Conservation (phyloP, 129 eudicot species). For the sunflower (Helianthus annuus) region HanXRQr2.0-SUNRISE NC_035435.2:175983352-175983851, state of each 20-base stretch:
- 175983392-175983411: slow-evolving; percentile 72
- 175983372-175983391: slow-evolving; percentile 63
- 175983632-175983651: slow-evolving; percentile 71
- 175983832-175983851: slow-evolving; percentile 41
- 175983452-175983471: slow-evolving; percentile 96
- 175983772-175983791: slow-evolving; percentile 94
- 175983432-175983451: slow-evolving; percentile 83
- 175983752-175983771: slow-evolving; percentile 95
- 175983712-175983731: neutral
- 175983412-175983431: slow-evolving; percentile 95
- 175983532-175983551: slow-evolving; percentile 45
- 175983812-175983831: slow-evolving; percentile 54
- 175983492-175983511: slow-evolving; percentile 94
- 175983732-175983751: slow-evolving; percentile 71
- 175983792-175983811: slow-evolving; percentile 82
- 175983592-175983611: slow-evolving; percentile 76
- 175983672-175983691: slow-evolving; percentile 82
- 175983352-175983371: slow-evolving; percentile 80
- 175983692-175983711: slow-evolving; percentile 77
- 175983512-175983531: slow-evolving; percentile 89
- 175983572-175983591: slow-evolving; percentile 87
- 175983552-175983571: slow-evolving; percentile 96
- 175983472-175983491: slow-evolving; percentile 68
- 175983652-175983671: slow-evolving; percentile 81
- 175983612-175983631: slow-evolving; percentile 84